phyloP scores from a whole-genome alignment of 179 eudicot genomes.

The Spinacia oleracea region DNA sequence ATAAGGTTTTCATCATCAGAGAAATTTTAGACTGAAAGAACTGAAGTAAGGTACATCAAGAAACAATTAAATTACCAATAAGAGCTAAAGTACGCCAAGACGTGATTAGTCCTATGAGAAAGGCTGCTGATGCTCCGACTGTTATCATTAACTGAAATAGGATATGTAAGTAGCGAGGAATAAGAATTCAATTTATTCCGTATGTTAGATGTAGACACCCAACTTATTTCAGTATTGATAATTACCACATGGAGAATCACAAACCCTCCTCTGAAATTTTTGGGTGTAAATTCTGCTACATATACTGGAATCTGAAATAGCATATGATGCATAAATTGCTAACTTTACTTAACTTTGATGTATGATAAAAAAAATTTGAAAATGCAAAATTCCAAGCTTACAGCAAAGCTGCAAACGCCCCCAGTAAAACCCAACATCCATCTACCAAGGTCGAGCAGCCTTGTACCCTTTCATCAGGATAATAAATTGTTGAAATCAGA shows the following conservation, averaged over 20 bases:
- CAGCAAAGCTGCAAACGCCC: slow-evolving; percentile 26
- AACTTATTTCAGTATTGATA: not conserved
- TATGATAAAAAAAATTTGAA: too few relatives aligned
- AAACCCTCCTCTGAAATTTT: slow-evolving; percentile 73
- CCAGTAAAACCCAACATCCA: slow-evolving; percentile 31
- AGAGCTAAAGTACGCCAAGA: slow-evolving; percentile 72
- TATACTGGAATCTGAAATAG: slow-evolving; percentile 62
- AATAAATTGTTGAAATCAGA: not conserved
- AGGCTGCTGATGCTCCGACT: slow-evolving; percentile 55
- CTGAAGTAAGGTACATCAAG: not conserved
- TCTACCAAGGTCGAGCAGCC: slow-evolving; percentile 41
- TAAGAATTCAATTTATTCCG: not conserved
- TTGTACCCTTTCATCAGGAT: slow-evolving; percentile 27
- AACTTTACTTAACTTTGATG: not conserved
- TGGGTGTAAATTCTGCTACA: slow-evolving; percentile 84
- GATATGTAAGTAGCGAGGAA: not conserved
- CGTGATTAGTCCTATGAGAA: slow-evolving; percentile 57
- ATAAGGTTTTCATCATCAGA: not conserved
- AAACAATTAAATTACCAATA: slow-evolving; percentile 39
- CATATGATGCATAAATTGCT: not conserved
- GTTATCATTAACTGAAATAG: slow-evolving; percentile 60
- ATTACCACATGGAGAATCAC: slow-evolving; percentile 65
- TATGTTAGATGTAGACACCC: not conserved
- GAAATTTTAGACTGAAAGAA: not conserved
- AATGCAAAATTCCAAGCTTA: slow-evolving; percentile 15